Conservation (phyloP, 163 green algal genomes). For the Trebouxiophyceae sp. region DNA sequence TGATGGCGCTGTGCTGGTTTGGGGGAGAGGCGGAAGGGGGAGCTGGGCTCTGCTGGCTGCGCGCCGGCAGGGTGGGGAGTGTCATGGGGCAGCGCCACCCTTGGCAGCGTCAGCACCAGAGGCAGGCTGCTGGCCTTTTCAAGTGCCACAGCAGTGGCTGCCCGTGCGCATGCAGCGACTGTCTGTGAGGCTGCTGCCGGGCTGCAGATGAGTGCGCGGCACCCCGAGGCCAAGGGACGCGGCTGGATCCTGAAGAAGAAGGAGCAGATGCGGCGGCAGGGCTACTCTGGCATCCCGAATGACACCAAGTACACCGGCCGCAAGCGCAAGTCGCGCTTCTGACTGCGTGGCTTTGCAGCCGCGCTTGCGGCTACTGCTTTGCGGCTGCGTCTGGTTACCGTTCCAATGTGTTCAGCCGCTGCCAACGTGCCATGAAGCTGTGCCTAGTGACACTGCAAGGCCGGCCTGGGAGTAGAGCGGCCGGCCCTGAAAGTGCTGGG, state of each 20-base stretch:
- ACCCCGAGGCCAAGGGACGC: constrained; percentile 43
- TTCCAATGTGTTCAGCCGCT: too few species aligned
- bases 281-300: constrained; percentile 55
- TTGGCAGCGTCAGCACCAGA: background rate
- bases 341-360: constrained; percentile 9
- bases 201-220: constrained; percentile 10
- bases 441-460: too few species aligned
- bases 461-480: too few species aligned
- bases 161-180: too few species aligned
- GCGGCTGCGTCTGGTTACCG: too few species aligned
- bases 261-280: constrained; percentile 65
- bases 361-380: too few species aligned
- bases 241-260: constrained; percentile 94
- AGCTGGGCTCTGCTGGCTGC: background rate
- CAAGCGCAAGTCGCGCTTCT: constrained; percentile 69
- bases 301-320: constrained; percentile 86
- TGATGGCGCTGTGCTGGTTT: too few species aligned
- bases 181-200: too few species aligned
- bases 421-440: too few species aligned
- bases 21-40: background rate
- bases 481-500: too few species aligned
- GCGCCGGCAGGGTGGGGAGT: background rate
- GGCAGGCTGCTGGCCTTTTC: background rate
- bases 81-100: background rate
- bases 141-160: background rate